phyloP scores from a whole-genome alignment of 2,329 filamentous ascomycete genomes.

The Chrysosphaeria jannelii region DNA sequence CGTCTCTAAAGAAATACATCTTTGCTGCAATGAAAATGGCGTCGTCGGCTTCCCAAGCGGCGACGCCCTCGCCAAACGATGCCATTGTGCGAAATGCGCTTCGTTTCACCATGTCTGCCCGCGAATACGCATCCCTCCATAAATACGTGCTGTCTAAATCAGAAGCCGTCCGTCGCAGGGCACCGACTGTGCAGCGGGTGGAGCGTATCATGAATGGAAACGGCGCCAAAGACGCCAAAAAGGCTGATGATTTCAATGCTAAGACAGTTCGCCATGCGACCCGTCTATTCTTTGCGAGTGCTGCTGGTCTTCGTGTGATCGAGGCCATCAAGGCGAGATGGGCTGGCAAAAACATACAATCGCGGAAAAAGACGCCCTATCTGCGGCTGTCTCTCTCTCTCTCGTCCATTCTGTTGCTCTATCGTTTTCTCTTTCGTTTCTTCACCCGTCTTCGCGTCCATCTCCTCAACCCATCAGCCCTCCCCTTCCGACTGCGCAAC shows the following conservation, averaged over 20 bases:
- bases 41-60: slow-evolving; percentile 3
- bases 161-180: slow-evolving; percentile 20
- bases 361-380: slow-evolving; percentile 30
- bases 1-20: not conserved
- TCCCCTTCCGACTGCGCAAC: slow-evolving; percentile 57
- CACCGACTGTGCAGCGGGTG: slow-evolving; percentile 24
- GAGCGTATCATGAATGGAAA: slow-evolving; percentile 21
- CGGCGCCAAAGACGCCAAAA: slow-evolving; percentile 7
- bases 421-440: slow-evolving; percentile 74
- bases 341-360: slow-evolving; percentile 12
- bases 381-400: slow-evolving; percentile 56
- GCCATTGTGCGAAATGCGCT: slow-evolving; percentile 61
- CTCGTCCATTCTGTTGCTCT: slow-evolving; percentile 53
- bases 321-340: slow-evolving; percentile 19
- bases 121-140: slow-evolving; percentile 65
- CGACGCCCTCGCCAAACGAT: slow-evolving; percentile 14
- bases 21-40: too few species aligned
- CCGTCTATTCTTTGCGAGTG: slow-evolving; percentile 36
- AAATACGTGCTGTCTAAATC: slow-evolving; percentile 55
- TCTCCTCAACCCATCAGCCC: slow-evolving; percentile 50
- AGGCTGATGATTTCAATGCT: slow-evolving; percentile 34
- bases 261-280: slow-evolving; percentile 39
- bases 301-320: slow-evolving; percentile 30
- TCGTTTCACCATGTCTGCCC: slow-evolving; percentile 57
- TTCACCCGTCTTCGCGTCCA: slow-evolving; percentile 51